Base-by-base conservation (phyloP, 305 asterid species). In the Fraxinus albicans region DNA sequence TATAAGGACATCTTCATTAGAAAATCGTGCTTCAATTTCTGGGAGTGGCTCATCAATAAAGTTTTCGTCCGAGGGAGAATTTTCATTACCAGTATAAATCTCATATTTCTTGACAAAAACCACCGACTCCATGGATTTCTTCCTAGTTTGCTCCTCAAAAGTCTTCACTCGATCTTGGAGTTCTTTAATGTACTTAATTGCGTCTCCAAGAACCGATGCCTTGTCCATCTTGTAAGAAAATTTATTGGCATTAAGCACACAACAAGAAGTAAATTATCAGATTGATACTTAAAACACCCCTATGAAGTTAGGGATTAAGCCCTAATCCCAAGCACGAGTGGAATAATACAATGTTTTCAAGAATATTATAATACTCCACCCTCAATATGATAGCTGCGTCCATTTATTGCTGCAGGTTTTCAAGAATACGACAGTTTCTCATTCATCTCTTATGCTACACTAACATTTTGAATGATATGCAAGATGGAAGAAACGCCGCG, bases 121-220 rank as follows among this genome's bases (percentile, higher is more conserved):
- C 73, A 89, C 91, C 2, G 94, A 91, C 50, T 91, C 96, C 69
- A 82, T 76, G 3, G 88, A 63, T 34, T 82, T 83, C 89, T 88
- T 91, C 88, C 83, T 94, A 1, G 89, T 85, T 83, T 94, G 91
- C 65, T 89, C 91, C 86, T 92, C 95, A 8, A 91, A 85, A 13
- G 21, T 10, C 84, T 89, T 89, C 80, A 92, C 94, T 75, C 85
- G 89, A 8, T 87, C 91, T 83, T 92, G 95, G 55, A 92, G 95
- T 12, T 88, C 90, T 77, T 88, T 90, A 86, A 92, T 86, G 91
- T 89, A 86, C 90, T 90, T 86, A 2, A 92, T 89, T 0, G 95
- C 91, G 73, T 92, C 94, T 84, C 90, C 95, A 80, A 92, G 95
- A 84, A 92, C 86, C 6, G 93, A 85, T 6, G 94, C 94, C 86